phyloP scores from a whole-genome alignment of 768 basidiomycete genomes.

The Rickenella mellea region DNA sequence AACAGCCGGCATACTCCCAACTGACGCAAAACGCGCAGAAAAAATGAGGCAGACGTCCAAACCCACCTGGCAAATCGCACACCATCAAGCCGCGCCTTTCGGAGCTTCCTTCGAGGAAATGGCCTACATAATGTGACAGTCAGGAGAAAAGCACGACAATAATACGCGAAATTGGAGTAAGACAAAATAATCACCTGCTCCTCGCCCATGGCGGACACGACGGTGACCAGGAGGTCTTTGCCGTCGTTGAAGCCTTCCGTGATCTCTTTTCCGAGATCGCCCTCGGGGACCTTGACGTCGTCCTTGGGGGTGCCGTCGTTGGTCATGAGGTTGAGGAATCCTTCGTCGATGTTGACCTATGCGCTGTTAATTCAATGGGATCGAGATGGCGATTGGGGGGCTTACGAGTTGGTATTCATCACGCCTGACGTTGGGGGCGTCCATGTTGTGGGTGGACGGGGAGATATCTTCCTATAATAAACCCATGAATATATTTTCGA shows the following conservation, averaged over 20 bases:
- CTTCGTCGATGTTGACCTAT: conserved; percentile 88
- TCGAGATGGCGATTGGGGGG: conserved; percentile 2
- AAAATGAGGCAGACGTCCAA: too few species aligned
- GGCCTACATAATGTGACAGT: conserved; percentile 31
- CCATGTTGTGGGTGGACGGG: conserved; percentile 99
- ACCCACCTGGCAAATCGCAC: too few species aligned
- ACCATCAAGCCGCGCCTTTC: too few species aligned
- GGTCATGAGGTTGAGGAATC: conserved; percentile 91
- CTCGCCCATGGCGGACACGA: conserved; percentile 85
- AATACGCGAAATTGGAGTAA: conserved; percentile 1
- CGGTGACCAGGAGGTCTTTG: conserved; percentile 82
- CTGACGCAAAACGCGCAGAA: too few species aligned
- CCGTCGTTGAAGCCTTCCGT: conserved; percentile 64
- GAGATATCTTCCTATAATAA: conserved; percentile 87
- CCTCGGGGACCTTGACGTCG: conserved; percentile 89
- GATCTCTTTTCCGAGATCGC: conserved; percentile 70
- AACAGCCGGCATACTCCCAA: too few species aligned
- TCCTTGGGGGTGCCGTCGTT: conserved; percentile 76
- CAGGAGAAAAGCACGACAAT: conserved; percentile 1
- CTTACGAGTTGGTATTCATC: conserved; percentile 85
- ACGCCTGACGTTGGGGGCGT: conserved; percentile 89
- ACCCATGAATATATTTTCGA: too few species aligned
- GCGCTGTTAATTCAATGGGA: too few species aligned
- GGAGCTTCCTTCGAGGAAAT: conserved; percentile 88
- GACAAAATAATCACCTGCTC: conserved; percentile 48